Conservation (phyloP, 805 yeast genomes). For the Barnettozyma populi region DNA sequence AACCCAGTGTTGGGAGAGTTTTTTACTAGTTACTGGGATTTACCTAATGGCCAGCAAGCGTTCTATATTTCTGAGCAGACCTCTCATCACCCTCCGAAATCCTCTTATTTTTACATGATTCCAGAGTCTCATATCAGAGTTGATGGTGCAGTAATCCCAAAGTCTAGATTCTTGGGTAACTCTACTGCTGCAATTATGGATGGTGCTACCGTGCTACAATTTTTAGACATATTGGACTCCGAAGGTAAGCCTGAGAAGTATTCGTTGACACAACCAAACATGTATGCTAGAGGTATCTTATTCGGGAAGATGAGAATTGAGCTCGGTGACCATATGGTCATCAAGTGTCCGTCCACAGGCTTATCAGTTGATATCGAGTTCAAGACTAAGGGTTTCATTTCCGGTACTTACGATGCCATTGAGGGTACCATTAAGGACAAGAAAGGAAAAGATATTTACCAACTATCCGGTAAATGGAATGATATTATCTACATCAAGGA, state of each 20-base stretch:
- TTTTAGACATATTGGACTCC: slow-evolving; percentile 52
- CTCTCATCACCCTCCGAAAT: slow-evolving; percentile 97
- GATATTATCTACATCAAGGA: slow-evolving; percentile 69
- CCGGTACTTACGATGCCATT: slow-evolving; percentile 88
- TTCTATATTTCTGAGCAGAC: slow-evolving; percentile 92
- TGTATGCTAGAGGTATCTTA: slow-evolving; percentile 89
- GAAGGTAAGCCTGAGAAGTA: slow-evolving; percentile 58
- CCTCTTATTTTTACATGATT: slow-evolving; percentile 82
- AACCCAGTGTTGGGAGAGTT: slow-evolving; percentile 93
- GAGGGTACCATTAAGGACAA: slow-evolving; percentile 62
- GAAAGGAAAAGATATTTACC: slow-evolving; percentile 52
- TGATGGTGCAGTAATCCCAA: slow-evolving; percentile 86
- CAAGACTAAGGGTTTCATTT: slow-evolving; percentile 89
- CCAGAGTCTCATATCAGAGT: slow-evolving; percentile 79
- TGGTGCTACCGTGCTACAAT: slow-evolving; percentile 69
- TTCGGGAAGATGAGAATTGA: slow-evolving; percentile 89
- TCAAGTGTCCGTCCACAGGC: slow-evolving; percentile 55
- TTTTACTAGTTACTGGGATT: slow-evolving; percentile 89
- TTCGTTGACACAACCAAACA: slow-evolving; percentile 88
- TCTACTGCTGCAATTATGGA: slow-evolving; percentile 98
- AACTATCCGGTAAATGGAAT: slow-evolving; percentile 90
- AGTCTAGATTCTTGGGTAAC: slow-evolving; percentile 85
- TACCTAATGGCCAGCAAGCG: slow-evolving; percentile 65
- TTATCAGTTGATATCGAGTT: slow-evolving; percentile 81
- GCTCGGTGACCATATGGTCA: slow-evolving; percentile 85